Percentiles rank a stretch among this genome's conserved stretches.
Conservation (phyloP, 352 stramenopile genomes). For the Thraustochytrium striatum region DNA sequence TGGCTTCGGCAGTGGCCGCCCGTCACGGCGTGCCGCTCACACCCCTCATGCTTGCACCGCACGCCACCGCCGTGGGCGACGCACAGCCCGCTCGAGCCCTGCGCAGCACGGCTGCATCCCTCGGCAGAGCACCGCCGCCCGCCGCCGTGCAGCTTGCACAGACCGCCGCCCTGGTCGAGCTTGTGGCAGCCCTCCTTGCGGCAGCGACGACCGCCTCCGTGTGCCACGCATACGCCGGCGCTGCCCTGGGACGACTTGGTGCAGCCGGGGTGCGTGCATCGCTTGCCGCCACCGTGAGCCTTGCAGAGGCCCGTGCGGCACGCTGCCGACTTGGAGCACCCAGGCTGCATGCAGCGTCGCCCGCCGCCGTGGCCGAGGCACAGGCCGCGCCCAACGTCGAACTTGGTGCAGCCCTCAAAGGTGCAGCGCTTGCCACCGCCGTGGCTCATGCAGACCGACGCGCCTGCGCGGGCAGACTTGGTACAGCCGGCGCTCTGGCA, state of each 20-base stretch:
- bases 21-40: constrained; percentile 55
- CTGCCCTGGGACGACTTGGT: constrained; percentile 75
- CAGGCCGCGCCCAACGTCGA: constrained; percentile 54
- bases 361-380: constrained; percentile 74
- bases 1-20: constrained; percentile 69
- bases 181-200: constrained; percentile 75
- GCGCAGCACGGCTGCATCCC: constrained; percentile 74
- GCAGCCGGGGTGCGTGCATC: constrained; percentile 58
- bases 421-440: constrained; percentile 69
- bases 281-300: constrained; percentile 9
- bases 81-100: constrained; percentile 72
- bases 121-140: constrained; percentile 70
- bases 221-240: constrained; percentile 75
- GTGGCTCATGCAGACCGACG: constrained; percentile 69
- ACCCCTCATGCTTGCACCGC: constrained; percentile 67
- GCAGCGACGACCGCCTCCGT: constrained; percentile 74
- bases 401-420: constrained; percentile 69
- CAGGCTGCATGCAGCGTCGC: constrained; percentile 63
- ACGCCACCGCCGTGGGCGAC: constrained; percentile 76
- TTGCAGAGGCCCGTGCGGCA: constrained; percentile 33
- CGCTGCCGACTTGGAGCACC: constrained; percentile 75
- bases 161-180: constrained; percentile 74
- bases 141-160: constrained; percentile 73
- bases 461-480: constrained; percentile 57
- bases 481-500: constrained; percentile 59